Conservation (phyloP, 371 early-diverging fungal genomes). For the Apophysomyces trapeziformis region DNA sequence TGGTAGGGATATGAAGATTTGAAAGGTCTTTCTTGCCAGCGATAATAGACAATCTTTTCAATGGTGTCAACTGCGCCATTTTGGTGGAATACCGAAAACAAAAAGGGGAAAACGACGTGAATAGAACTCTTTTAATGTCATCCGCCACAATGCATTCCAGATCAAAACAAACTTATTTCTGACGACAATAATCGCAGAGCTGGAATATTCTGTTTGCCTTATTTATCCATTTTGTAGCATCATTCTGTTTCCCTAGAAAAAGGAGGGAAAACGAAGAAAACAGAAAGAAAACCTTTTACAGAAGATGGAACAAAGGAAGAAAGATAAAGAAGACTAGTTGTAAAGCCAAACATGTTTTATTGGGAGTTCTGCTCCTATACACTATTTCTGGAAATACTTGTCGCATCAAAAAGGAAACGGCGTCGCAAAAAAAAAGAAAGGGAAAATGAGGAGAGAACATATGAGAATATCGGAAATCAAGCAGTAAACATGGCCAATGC, state of each 20-base stretch:
- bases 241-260: background rate
- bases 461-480: no score
- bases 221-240: background rate
- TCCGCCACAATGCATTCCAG: slow-evolving; percentile 6
- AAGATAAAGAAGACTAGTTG: slow-evolving; percentile 12
- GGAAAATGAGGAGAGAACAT: background rate
- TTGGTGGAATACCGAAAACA: background rate
- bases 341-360: background rate
- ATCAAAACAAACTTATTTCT: background rate
- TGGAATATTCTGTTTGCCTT: background rate
- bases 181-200: no score
- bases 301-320: slow-evolving; percentile 12
- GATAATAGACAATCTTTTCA: slow-evolving; percentile 49
- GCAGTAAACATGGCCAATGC: no score
- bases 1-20: slow-evolving; percentile 42
- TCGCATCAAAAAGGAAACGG: no score
- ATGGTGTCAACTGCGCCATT: slow-evolving; percentile 41
- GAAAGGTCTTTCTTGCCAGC: slow-evolving; percentile 48
- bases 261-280: background rate
- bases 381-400: no score
- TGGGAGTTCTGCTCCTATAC: no score
- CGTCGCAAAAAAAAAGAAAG: background rate
- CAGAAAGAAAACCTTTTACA: background rate
- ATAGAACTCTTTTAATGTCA: background rate
- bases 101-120: background rate